Base-by-base conservation (phyloP, 129 eudicot species). In the Ambrosia artemisiifolia region DNA sequence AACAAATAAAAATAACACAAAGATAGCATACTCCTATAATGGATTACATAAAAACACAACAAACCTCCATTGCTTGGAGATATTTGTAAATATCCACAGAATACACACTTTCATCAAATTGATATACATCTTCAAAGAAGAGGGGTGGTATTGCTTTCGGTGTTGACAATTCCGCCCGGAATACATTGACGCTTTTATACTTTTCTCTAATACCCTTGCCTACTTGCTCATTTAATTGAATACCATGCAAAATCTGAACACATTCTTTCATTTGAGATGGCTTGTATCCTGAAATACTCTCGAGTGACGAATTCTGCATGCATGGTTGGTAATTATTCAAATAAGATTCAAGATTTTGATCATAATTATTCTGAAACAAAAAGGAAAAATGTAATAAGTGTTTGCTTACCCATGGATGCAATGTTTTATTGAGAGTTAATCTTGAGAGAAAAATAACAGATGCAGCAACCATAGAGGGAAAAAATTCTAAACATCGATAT, bases 401-500 rank as follows among this genome's bases (percentile, higher is more conserved):
- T 24, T 4, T 69, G 7, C 73, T 68, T 67, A 90, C 95, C 97
- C 95, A 91, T 36, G 97, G 97, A 63, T 82, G 76, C 54, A 51
- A 66, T 14, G 57, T 70, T 32, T 89, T 89, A 24, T 75, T 75
- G 1, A 85, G n/a, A n/a, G n/a, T 88, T 62, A 88, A 86, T 57
- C 86, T 80, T 28, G 97, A 78, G 12, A 91, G 92, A 71, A 88
- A 88, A n/a, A 83, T 65, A 40, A 80, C 92, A 13, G 95, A 79
- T 59, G 97, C 97, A 74, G 92, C 95, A 33, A 91, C 75, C 83
- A 82, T 34, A 38, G 97, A 91, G 51, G 95, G 95, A 63, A 88
- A 60, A 83, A 85, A 91, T 71, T 82, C 82, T 28, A 91, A 72
- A 53, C 97, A 91, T 11, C 74, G 74, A 76, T 88, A 85, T 30